Conservation (phyloP, 139 green algal genomes). For the Coelastrella sp. region DNA sequence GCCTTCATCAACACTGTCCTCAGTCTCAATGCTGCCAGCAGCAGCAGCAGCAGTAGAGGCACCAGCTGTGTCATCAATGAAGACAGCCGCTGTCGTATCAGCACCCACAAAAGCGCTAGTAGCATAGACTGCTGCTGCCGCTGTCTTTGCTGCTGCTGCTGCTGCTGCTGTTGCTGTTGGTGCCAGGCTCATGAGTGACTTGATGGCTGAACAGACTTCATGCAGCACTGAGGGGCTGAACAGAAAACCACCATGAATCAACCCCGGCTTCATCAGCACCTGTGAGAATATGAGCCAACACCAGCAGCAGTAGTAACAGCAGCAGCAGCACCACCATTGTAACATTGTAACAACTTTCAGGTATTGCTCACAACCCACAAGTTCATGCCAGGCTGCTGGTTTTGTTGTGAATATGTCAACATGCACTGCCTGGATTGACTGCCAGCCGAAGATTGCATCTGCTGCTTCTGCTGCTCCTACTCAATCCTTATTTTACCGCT, state of each 20-base stretch:
- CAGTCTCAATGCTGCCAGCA: background rate
- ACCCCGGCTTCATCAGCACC: background rate
- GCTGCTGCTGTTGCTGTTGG: background rate
- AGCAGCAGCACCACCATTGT: background rate
- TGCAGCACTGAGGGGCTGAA: background rate
- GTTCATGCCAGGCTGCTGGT: background rate
- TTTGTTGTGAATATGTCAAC: background rate
- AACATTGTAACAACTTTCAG: background rate
- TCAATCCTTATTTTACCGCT: too few relatives aligned
- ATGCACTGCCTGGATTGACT: background rate
- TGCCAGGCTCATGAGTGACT: background rate
- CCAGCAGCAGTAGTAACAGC: slow-evolving; percentile 4
- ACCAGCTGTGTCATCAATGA: background rate
- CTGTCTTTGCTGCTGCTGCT: background rate
- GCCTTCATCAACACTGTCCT: background rate
- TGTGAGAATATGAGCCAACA: slow-evolving; percentile 64
- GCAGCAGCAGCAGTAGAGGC: background rate
- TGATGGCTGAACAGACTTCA: background rate
- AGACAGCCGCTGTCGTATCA: slow-evolving; percentile 7
- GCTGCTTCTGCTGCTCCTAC: background rate
- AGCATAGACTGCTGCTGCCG: background rate
- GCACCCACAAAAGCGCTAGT: background rate
- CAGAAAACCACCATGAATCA: background rate
- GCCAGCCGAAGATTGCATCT: background rate
- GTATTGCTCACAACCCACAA: background rate